Evolutionary conservation across 2,329 filamentous ascomycete species (phyloP), one percentile per base, ranked within the genome.

Genomic region (Tolypocladium amazonense): DNA sequence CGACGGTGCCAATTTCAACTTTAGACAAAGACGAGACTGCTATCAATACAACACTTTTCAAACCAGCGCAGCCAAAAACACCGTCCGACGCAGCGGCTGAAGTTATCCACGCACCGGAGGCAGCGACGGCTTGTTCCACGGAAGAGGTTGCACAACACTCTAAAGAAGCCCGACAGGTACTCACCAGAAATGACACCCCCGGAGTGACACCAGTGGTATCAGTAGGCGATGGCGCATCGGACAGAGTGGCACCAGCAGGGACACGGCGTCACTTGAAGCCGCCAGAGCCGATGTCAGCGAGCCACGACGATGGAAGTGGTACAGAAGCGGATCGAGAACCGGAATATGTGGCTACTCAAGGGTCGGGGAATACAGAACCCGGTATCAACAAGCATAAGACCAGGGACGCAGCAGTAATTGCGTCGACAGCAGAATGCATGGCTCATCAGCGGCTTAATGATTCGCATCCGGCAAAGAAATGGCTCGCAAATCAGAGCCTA

Each of bases 331-430:
- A 43, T 33, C 55, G 56, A 23, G 62, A 62, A 18, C 59, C 62
- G 3, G 61, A 62, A 3, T 59, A 61, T 25, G 56, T 59, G 27
- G 56, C 61, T 25, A 56, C 62, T 12, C 61, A 58, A 23, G 41
- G 37, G 18, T 53, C 50, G 18, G 55, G 60, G 47, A 52, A 54
- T 50, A 56, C 59, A 33, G 50, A 27, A 30, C 56, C 43, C n/a
- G 52, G 39, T 30, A 43, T n/a, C 20, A 15, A 23, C 30, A 35
- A 33, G 20, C 30, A 37, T 30, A 23, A 7, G 20, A 15, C 20
- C 50, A 37, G 1, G 20, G 50, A 23, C 12, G 20, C 30, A 37
- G 50, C 30, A 14, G 30, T 20, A 15, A 0, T n/a, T 2, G 20
- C 50, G 5, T 37, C 30, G 18, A 37, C 50, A 8, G 50, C 30